Evolutionary conservation across 2,329 filamentous ascomycete species (phyloP).

Genomic region (Fusarium begoniae): DNA sequence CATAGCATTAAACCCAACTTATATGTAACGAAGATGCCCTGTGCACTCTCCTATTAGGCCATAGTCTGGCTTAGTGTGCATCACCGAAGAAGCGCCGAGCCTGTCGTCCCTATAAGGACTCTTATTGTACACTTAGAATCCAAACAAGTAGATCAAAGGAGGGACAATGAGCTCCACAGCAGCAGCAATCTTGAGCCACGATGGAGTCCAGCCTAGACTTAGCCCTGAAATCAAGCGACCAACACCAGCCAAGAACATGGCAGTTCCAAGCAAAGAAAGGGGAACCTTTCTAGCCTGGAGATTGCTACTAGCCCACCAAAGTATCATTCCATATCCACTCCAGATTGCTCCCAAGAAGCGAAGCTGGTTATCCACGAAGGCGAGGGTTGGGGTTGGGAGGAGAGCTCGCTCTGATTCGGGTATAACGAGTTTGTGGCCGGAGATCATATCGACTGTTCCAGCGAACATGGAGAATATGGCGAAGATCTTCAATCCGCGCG

Average conservation of each 20-base stretch:
- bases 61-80: no score
- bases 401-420: neutral
- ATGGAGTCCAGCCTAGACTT: neutral
- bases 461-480: conserved; percentile 2
- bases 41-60: no score
- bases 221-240: neutral
- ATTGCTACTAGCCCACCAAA: neutral
- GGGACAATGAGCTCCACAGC: neutral
- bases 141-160: neutral
- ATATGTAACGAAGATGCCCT: no score
- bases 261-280: neutral
- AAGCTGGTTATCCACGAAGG: neutral
- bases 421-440: neutral
- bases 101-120: no score
- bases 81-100: no score
- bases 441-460: neutral
- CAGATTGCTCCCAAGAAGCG: conserved; percentile 1
- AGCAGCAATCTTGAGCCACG: conserved; percentile 1
- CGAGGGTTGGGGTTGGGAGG: neutral
- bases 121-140: neutral
- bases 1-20: no score
- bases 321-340: neutral
- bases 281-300: neutral
- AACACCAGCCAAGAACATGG: neutral
- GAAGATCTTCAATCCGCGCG: neutral